Base-by-base conservation (phyloP, 1,284 basidiomycete genomes). In the Rhodotorula glutinis region DNA sequence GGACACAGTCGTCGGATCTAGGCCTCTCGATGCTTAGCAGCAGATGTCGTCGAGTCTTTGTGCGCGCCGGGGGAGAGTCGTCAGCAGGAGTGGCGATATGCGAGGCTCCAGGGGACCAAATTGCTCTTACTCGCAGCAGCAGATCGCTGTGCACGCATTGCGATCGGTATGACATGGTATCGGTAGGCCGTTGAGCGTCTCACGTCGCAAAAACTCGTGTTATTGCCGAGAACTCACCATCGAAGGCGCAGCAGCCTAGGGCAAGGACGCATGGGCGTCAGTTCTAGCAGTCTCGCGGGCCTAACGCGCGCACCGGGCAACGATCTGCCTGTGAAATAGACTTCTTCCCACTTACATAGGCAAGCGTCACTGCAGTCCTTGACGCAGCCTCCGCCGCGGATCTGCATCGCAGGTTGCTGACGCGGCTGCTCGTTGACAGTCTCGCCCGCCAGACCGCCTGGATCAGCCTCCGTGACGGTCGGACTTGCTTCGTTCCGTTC, bases 331-430 rank as follows among this genome's bases (percentile, higher is more conserved):
- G n/a, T n/a, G n/a, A n/a, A n/a, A n/a, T n/a, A n/a, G n/a, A n/a
- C n/a, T n/a, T n/a, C n/a, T n/a, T n/a, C n/a, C n/a, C n/a, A n/a
- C 53, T 23, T 29, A 55, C 56, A 57, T 9, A 57, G 41, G 56
- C 56, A 57, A n/a, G 10, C 9, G 5, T 29, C 56, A 27, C 56
- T 46, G 27, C 56, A 57, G 43, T 57, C 56, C 27, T 57, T 47
- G 43, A 57, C 56, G 56, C 56, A 57, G 21, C 56, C 56, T 9
- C 56, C 56, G 14, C 56, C 56, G 17, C 56, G 56, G 21, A 57
- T 5, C 21, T 57, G 43, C 56, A 57, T 57, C 43, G 56, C 56
- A 7, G 43, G 16, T 33, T 44, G 44, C 25, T 17, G 27, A 23
- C 11, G 13, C 27, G 56, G 56, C 41, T 57, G 40, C 17, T 44